Percentiles rank a stretch among this genome's conserved stretches.
These are phyloP conservation scores for Mercurialis annua DNA, from an alignment of 345 rosid species.

Conservation along the genomic window DNA sequence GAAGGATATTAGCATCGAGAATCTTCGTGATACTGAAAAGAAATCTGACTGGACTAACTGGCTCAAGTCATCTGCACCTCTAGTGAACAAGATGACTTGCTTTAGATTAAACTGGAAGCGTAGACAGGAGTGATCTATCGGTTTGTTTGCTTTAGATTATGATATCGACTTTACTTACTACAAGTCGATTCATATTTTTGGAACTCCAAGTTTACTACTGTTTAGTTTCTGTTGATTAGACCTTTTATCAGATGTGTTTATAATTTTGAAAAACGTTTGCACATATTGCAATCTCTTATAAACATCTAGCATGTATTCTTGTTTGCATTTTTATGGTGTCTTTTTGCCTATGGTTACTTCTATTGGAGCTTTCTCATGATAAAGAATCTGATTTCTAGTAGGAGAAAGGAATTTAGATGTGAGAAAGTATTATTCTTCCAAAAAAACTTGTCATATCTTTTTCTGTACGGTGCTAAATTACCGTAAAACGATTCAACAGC, in stretches of 20 bases:
- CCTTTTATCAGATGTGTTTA: neutral
- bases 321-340: neutral
- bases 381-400: constrained; percentile 2
- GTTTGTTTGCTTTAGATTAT: neutral
- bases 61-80: constrained; percentile 21
- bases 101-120: constrained; percentile 24
- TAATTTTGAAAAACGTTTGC: neutral
- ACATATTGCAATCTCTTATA: neutral
- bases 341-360: neutral
- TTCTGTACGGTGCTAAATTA: neutral
- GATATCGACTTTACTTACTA: neutral
- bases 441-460: neutral
- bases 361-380: neutral
- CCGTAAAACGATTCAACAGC: neutral
- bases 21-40: constrained; percentile 11
- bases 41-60: constrained; percentile 21
- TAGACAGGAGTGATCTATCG: neutral
- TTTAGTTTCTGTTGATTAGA: neutral
- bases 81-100: constrained; percentile 8
- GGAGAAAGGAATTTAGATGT: neutral
- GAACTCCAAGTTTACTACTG: neutral
- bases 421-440: neutral
- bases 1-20: constrained; percentile 10
- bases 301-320: neutral
- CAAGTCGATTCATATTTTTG: neutral